Evolutionary conservation across 352 stramenopile genomes (phyloP).

Genomic region (Globisporangium acanthophoron): DNA sequence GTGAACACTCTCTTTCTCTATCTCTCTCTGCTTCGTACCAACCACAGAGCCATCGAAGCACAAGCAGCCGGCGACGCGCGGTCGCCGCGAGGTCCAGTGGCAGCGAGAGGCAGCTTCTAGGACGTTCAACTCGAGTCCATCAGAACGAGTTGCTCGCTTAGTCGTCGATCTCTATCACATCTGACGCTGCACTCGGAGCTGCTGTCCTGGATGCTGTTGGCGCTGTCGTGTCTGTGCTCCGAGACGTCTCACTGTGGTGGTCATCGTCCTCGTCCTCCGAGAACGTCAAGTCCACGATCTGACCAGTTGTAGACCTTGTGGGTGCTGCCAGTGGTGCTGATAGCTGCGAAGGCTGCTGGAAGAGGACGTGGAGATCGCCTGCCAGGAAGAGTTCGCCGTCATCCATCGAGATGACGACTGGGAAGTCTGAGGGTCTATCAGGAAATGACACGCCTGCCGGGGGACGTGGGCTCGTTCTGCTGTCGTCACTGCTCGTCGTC

Average conservation of each 20-base stretch:
- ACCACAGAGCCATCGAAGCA: constrained; percentile 11
- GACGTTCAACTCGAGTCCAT: neutral
- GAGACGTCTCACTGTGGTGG: neutral
- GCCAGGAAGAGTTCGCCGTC: constrained; percentile 39
- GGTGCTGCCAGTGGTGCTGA: neutral
- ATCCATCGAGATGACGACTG: constrained; percentile 27
- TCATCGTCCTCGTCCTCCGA: constrained; percentile 21
- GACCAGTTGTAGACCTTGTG: neutral
- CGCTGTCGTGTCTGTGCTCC: too few species aligned
- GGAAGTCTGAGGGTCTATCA: constrained; percentile 3
- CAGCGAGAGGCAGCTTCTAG: too few species aligned
- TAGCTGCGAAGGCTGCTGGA: constrained; percentile 11
- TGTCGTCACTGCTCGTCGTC: neutral
- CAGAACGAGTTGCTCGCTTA: neutral
- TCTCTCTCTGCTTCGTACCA: constrained; percentile 6
- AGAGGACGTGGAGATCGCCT: constrained; percentile 39
- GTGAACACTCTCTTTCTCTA: constrained; percentile 6
- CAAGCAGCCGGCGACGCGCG: constrained; percentile 7
- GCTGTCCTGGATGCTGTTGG: too few species aligned
- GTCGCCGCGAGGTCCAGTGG: neutral
- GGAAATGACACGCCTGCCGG: neutral
- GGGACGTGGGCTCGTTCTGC: neutral
- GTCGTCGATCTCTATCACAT: constrained; percentile 12
- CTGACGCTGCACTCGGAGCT: neutral
- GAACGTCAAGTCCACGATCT: constrained; percentile 23